phyloP scores from a whole-genome alignment of 176 grass and related monocot genomes.

The Elaeis guineensis region DNA sequence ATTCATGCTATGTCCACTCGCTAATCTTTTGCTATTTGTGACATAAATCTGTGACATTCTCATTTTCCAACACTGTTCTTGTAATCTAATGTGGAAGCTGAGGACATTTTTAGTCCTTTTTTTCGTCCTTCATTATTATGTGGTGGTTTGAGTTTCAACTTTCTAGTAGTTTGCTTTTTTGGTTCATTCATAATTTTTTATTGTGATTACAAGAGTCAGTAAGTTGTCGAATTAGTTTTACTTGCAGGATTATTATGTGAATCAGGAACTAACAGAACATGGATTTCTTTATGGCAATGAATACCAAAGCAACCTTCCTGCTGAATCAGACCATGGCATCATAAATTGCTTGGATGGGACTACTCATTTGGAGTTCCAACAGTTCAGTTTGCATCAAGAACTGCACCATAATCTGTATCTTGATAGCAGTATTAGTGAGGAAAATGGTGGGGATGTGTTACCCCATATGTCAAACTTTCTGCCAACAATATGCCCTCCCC shows the following conservation, averaged over 20 bases:
- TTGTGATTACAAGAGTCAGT: background rate
- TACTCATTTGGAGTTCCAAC: constrained; percentile 51
- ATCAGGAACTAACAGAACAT: constrained; percentile 66
- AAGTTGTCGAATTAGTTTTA: constrained; percentile 10
- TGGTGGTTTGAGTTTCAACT: background rate
- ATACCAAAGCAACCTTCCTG: constrained; percentile 57
- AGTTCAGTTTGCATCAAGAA: constrained; percentile 53
- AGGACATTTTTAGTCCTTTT: no score
- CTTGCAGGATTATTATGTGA: constrained; percentile 75
- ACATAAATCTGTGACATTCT: no score
- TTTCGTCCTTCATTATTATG: no score
- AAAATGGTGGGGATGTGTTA: background rate
- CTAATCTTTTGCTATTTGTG: no score
- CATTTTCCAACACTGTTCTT: no score
- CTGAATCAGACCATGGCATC: constrained; percentile 21
- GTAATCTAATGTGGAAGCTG: no score
- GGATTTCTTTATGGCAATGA: constrained; percentile 47
- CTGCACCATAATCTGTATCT: constrained; percentile 35
- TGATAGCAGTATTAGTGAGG: background rate
- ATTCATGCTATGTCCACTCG: no score
- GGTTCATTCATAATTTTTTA: background rate
- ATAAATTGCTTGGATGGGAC: constrained; percentile 54
- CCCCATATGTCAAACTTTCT: constrained; percentile 2
- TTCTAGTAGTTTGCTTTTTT: background rate
- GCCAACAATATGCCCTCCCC: constrained; percentile 12